Percentiles rank a stretch among this genome's conserved stretches.
phyloP scores from a whole-genome alignment of 2,329 filamentous ascomycete genomes.

The Alternaria alternata region DNA sequence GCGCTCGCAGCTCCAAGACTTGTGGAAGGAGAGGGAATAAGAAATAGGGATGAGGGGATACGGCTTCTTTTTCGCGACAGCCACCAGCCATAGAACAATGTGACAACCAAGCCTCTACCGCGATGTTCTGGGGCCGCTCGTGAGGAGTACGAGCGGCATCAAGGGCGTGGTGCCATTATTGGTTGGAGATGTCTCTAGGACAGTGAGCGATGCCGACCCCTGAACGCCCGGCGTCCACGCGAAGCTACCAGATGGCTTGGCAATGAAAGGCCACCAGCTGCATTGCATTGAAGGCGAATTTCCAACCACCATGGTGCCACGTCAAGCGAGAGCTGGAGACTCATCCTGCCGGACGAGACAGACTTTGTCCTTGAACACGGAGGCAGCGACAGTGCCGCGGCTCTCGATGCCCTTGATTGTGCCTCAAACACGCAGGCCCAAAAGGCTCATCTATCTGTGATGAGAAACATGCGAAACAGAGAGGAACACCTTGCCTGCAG shows the following conservation, averaged over 20 bases:
- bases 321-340: slow-evolving; percentile 11
- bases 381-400: neutral
- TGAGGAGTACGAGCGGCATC: slow-evolving; percentile 12
- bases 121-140: slow-evolving; percentile 12
- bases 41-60: slow-evolving; percentile 18
- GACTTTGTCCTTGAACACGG: neutral
- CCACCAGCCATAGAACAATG: slow-evolving; percentile 10
- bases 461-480: slow-evolving; percentile 30
- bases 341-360: neutral
- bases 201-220: slow-evolving; percentile 16
- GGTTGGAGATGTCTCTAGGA: slow-evolving; percentile 5
- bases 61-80: slow-evolving; percentile 5
- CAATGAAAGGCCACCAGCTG: slow-evolving; percentile 21
- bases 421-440: slow-evolving; percentile 2
- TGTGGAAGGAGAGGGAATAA: neutral
- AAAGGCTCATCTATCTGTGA: slow-evolving; percentile 6
- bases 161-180: slow-evolving; percentile 14
- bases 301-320: slow-evolving; percentile 25
- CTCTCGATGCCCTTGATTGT: neutral
- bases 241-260: slow-evolving; percentile 21
- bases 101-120: slow-evolving; percentile 27
- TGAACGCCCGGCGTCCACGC: slow-evolving; percentile 11
- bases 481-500: slow-evolving; percentile 15
- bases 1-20: slow-evolving; percentile 15
- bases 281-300: slow-evolving; percentile 18